A percentile compares a stretch with the other conserved stretches of the same genome.
These are phyloP conservation scores for Lindgomyces ingoldianus DNA, from an alignment of 495 filamentous ascomycete genomes.

Conservation along the genomic window DNA sequence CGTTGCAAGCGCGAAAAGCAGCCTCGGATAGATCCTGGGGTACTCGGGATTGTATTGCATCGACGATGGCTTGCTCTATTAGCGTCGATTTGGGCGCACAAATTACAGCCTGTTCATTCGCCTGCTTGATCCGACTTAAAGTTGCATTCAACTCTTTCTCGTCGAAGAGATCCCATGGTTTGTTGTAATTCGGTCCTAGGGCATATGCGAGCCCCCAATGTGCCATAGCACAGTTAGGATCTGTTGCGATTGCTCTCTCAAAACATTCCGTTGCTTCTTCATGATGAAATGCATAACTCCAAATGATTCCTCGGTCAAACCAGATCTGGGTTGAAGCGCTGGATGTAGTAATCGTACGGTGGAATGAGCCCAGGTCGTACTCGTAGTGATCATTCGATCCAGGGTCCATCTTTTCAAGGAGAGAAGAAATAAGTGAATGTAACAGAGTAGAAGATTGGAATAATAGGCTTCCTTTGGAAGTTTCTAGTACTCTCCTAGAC, in stretches of 20 bases:
- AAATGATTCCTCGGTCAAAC: conserved; percentile 64
- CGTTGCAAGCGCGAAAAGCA: conserved; percentile 57
- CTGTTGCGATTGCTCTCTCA: conserved; percentile 55
- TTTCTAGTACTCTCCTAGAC: too few relatives aligned
- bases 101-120: conserved; percentile 49
- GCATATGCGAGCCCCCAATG: conserved; percentile 67
- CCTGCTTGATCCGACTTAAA: conserved; percentile 50
- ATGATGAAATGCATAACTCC: conserved; percentile 68
- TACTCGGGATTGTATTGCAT: conserved; percentile 59
- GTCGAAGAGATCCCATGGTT: conserved; percentile 69
- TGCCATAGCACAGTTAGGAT: conserved; percentile 60
- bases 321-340: conserved; percentile 55
- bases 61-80: conserved; percentile 59
- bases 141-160: conserved; percentile 53
- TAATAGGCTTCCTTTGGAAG: too few relatives aligned
- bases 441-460: neutral
- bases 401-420: neutral
- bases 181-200: conserved; percentile 73
- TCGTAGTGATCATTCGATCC: conserved; percentile 41
- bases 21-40: conserved; percentile 47
- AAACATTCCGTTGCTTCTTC: conserved; percentile 63
- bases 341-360: conserved; percentile 51
- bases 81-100: conserved; percentile 38
- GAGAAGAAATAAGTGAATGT: neutral
- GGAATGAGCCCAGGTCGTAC: conserved; percentile 60